Percentiles rank a stretch among this genome's conserved stretches.
Conservation (phyloP, 2,329 filamentous ascomycete genomes). For the Nemania diffusa region DNA sequence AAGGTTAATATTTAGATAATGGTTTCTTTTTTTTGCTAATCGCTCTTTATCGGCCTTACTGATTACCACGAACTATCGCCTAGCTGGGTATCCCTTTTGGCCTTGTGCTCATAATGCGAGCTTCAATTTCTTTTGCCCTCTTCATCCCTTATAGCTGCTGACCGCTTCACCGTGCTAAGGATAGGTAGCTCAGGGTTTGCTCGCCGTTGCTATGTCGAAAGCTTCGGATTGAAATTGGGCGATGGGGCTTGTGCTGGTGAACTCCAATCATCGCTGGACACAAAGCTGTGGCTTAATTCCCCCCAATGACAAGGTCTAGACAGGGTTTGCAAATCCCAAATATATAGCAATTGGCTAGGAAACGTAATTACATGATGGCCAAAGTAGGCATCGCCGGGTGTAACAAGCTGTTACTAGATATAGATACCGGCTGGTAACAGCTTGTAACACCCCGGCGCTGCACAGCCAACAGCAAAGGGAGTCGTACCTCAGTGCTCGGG, state of each 20-base stretch:
- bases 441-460: background rate
- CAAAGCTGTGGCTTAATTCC: constrained; percentile 37
- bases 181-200: constrained; percentile 34
- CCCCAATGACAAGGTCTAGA: constrained; percentile 22
- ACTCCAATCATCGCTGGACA: constrained; percentile 44
- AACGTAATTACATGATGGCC: constrained; percentile 26
- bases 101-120: constrained; percentile 11
- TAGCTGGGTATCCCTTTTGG: constrained; percentile 17
- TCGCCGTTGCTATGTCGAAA: constrained; percentile 16
- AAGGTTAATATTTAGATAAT: background rate
- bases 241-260: constrained; percentile 39
- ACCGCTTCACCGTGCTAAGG: constrained; percentile 34
- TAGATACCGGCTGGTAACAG: constrained; percentile 13
- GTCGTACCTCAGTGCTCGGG: constrained; percentile 1
- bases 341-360: constrained; percentile 32
- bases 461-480: background rate
- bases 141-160: constrained; percentile 30
- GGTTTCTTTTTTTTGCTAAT: background rate
- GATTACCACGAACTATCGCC: background rate
- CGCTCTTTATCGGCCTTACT: background rate
- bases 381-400: constrained; percentile 9
- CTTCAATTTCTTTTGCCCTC: constrained; percentile 27
- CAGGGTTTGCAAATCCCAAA: constrained; percentile 31
- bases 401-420: background rate
- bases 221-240: constrained; percentile 35